A percentile compares a stretch with the other conserved stretches of the same genome.
Conservation (phyloP, 495 filamentous ascomycete genomes). For the Parathielavia appendiculata region DNA sequence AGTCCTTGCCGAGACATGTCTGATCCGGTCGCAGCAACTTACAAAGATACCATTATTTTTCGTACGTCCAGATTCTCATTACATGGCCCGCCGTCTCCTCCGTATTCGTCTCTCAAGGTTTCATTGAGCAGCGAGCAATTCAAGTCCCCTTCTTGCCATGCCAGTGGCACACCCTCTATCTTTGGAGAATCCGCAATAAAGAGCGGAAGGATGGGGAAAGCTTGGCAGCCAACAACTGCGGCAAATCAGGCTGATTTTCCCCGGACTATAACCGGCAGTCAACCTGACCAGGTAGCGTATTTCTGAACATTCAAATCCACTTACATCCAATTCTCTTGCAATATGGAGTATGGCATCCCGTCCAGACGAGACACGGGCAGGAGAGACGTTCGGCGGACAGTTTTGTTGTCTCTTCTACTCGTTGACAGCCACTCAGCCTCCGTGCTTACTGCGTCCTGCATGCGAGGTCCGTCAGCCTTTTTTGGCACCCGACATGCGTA, state of each 20-base stretch:
- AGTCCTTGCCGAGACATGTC: constrained; percentile 4
- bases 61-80: neutral
- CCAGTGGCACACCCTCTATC: neutral
- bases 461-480: too few relatives aligned
- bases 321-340: too few relatives aligned
- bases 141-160: neutral
- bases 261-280: constrained; percentile 14
- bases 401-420: too few relatives aligned
- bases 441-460: too few relatives aligned
- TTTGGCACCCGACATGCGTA: too few relatives aligned
- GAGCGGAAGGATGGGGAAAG: constrained; percentile 9
- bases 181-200: constrained; percentile 7
- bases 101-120: constrained; percentile 1
- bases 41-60: neutral
- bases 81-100: neutral
- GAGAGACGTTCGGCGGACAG: too few relatives aligned
- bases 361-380: too few relatives aligned
- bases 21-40: neutral
- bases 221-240: constrained; percentile 1
- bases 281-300: too few relatives aligned
- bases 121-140: neutral
- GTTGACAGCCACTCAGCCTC: too few relatives aligned
- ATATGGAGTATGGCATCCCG: too few relatives aligned
- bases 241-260: constrained; percentile 30
- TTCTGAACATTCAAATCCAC: too few relatives aligned